Base-by-base conservation (phyloP, 2,329 filamentous ascomycete species). In the Raffaelea deltoideospora region DNA sequence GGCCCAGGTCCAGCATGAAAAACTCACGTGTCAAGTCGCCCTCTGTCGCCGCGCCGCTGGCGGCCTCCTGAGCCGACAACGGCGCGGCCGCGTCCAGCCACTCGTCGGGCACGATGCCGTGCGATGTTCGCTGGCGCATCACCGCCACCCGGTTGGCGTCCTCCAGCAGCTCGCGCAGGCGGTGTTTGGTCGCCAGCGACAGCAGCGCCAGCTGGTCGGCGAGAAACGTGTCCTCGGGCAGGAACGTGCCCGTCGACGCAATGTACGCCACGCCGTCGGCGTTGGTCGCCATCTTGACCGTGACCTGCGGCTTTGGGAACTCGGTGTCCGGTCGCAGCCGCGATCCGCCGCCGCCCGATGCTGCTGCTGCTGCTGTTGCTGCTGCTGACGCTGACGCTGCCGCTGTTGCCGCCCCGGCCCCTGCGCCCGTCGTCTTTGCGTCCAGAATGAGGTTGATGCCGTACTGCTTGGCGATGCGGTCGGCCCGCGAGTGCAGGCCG, bases 181-280 rank as follows among this genome's bases (percentile, higher is more conserved):
- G 72, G 47, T 92, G 80, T 51, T 88, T 84, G 10, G 84, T 77
- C 15, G 83, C 82, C 39, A 95, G 69, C 6, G 85, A 90, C 40
- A 95, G 54, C 14, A 95, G 64, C 20, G 83, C 80, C 31, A 95
- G 60, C 46, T 95, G 81, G 42, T 94, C 86, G 13, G 81, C 79
- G 24, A 94, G 63, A 37, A 72, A 76, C 2, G 82, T 74, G 31
- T 86, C 80, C 26, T 79, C 75, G 0, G 90, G 71, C 27, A 92
- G 71, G 37, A 80, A 84, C 17, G 74, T 73, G 3, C 76, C 77
- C 13, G 65, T 67, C 1, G 77, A 76, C 30, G 70, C 58, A 3
- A 83, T 66, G 19, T 79, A 57, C 11, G 72, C 71, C 48, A 71
- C 72, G 47, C 56, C 56, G 35, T 85, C 75, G 0, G 75, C 69